phyloP scores from a whole-genome alignment of 805 yeast genomes.

The Tetrapisispora pingtungensis region DNA sequence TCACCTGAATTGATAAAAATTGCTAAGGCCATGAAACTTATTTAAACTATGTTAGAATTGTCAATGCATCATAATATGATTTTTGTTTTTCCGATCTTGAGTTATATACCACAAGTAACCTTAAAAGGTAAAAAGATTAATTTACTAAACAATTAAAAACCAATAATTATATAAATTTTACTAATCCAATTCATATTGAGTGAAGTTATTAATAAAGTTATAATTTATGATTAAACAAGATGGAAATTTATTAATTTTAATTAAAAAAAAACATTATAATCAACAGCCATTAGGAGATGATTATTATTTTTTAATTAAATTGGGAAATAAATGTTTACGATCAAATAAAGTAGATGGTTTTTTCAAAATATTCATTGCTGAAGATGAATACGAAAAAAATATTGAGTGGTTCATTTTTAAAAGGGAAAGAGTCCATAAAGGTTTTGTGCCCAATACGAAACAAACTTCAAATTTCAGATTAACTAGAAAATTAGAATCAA shows the following conservation, averaged over 20 bases:
- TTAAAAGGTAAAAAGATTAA: too few species aligned
- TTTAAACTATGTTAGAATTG: too few species aligned
- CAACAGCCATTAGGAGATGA: not conserved
- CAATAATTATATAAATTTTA: too few species aligned
- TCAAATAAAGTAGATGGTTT: slow-evolving; percentile 3
- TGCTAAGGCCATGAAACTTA: too few species aligned
- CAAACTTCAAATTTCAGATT: not conserved
- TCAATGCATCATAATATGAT: too few species aligned
- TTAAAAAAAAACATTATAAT: not conserved
- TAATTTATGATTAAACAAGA: not conserved
- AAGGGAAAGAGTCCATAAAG: slow-evolving; percentile 1
- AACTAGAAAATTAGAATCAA: slow-evolving; percentile 9
- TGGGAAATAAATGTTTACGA: slow-evolving; percentile 9
- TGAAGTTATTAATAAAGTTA: not conserved
- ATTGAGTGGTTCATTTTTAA: slow-evolving; percentile 9
- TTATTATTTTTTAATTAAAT: slow-evolving; percentile 7
- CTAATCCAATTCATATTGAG: too few species aligned
- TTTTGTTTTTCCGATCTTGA: too few species aligned
- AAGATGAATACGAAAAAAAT: not conserved
- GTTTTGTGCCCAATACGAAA: too few species aligned
- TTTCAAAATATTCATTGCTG: not conserved
- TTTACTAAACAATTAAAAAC: too few species aligned
- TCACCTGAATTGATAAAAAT: too few species aligned
- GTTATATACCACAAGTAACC: too few species aligned
- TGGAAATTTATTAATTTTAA: not conserved